Base-by-base conservation (phyloP, 768 basidiomycete species). In the Brasilioporus rufonigricans region DNA sequence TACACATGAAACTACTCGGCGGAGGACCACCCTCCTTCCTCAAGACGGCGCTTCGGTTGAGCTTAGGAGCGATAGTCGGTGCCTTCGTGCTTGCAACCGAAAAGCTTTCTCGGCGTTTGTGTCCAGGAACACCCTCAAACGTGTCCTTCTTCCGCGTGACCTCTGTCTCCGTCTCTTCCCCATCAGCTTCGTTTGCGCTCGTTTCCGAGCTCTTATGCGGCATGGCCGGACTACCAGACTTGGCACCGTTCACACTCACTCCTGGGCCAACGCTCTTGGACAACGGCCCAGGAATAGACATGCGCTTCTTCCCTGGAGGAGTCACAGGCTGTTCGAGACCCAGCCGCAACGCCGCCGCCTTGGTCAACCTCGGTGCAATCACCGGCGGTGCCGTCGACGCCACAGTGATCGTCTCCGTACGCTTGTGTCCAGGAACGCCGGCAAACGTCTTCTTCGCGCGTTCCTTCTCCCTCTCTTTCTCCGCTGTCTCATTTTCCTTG, bases 361-460 rank as follows among this genome's bases (percentile, higher is more conserved):
- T 82, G 1, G 87, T 86, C 85, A 91, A 84, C 40, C 87, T 76
- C 2, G 91, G 91, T 0, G 85, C 80, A 41, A 91, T 82, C 3
- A 67, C 65, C 6, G 91, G 91, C 2, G 91, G 80, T 16, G 83
- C 83, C 21, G 86, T 90, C 21, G 85, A 87, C 14, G 90, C 85
- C 10, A 93, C 91, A 0, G 73, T 53, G 48, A 93, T 89, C 8
- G 79, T 80, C 59, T 77, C 81, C 0, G 77, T 45, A 16, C 91
- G 86, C 65, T 91, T 91, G 69, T 93, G 91, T 0, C 91, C 91
- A 0, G 91, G 91, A 4, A 92, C 84, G 57, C 89, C 85, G 23
- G 80, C 79, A 66, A 92, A 93, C 14, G 84, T 87, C 71, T 81
- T 73, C 16, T 76, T 77, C 2, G 78, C 76, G 23, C 78, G 77